Conservation (phyloP, 2,329 filamentous ascomycete genomes). For the Aspergillus sp. region DNA sequence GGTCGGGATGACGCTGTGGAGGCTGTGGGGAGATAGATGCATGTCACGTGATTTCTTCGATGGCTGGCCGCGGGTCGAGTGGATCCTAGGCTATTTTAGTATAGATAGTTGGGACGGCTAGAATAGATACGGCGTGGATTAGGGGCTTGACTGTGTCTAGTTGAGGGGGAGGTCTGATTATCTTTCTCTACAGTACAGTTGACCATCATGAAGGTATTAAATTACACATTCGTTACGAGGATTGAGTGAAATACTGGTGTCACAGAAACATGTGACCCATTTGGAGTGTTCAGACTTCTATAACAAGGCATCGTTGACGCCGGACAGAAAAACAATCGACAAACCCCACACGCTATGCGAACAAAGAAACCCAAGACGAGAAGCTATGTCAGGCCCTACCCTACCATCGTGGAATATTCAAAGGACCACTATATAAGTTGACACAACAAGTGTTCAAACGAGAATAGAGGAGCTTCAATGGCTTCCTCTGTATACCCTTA, state of each 20-base stretch:
- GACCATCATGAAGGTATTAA: not conserved
- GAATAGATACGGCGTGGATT: not conserved
- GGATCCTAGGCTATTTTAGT: not conserved
- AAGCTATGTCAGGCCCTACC: slow-evolving; percentile 18
- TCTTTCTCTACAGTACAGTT: not conserved
- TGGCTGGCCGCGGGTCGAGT: slow-evolving; percentile 4
- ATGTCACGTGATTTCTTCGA: not conserved
- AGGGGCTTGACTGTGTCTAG: not conserved
- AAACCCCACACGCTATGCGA: slow-evolving; percentile 44
- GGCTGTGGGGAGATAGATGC: not conserved
- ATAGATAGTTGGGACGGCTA: not conserved
- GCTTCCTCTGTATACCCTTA: slow-evolving; percentile 9
- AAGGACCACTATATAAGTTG: slow-evolving; percentile 24
- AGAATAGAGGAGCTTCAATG: slow-evolving; percentile 10
- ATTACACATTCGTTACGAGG: not conserved
- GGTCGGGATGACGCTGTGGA: slow-evolving; percentile 7
- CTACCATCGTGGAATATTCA: slow-evolving; percentile 15
- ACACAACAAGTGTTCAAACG: slow-evolving; percentile 12
- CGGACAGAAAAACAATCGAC: slow-evolving; percentile 23
- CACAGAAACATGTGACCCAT: not conserved
- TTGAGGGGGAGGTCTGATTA: not conserved
- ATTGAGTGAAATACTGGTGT: not conserved
- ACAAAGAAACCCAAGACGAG: slow-evolving; percentile 32
- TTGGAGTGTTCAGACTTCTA: slow-evolving; percentile 3
- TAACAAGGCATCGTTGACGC: slow-evolving; percentile 12